These are phyloP conservation scores for Rosa hybrid DNA, from an alignment of 331 rosid genomes.

Conservation along the genomic window DNA sequence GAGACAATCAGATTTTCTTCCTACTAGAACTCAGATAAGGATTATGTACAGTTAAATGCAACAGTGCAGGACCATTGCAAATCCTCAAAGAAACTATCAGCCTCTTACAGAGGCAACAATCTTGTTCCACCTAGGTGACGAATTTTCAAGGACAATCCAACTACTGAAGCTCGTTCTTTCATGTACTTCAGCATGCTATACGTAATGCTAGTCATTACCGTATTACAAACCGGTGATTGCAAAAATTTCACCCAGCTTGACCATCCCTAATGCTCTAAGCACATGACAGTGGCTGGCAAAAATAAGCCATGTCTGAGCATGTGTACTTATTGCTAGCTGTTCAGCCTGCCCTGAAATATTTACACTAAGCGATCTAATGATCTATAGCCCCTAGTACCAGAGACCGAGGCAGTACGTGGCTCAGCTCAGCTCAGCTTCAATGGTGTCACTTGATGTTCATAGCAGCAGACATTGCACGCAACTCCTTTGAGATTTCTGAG, in stretches of 20 bases:
- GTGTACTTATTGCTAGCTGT: not conserved
- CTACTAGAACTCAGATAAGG: not conserved
- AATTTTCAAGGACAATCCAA: not conserved
- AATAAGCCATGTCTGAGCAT: constrained; percentile 20
- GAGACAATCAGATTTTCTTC: not conserved
- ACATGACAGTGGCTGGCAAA: constrained; percentile 22
- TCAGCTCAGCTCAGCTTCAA: not conserved
- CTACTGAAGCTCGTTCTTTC: not conserved
- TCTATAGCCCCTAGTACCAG: not conserved
- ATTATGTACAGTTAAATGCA: not conserved
- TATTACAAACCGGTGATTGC: constrained; percentile 4
- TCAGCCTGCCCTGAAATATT: constrained; percentile 15
- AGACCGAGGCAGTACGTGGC: constrained; percentile 1
- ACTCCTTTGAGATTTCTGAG: constrained; percentile 37
- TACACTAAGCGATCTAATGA: not conserved
- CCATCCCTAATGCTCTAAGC: not conserved
- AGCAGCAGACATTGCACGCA: constrained; percentile 31
- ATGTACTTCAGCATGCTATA: not conserved
- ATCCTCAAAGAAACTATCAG: not conserved
- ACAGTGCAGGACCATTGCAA: not conserved
- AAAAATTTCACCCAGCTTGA: constrained; percentile 19
- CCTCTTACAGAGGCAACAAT: not conserved
- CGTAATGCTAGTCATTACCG: not conserved
- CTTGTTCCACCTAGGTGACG: not conserved
- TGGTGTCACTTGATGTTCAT: constrained; percentile 29